A percentile compares a stretch with the other conserved stretches of the same genome.
These are phyloP conservation scores for Excoecaria cochinchinensis DNA, from an alignment of 345 rosid genomes.

Conservation along the genomic window DNA sequence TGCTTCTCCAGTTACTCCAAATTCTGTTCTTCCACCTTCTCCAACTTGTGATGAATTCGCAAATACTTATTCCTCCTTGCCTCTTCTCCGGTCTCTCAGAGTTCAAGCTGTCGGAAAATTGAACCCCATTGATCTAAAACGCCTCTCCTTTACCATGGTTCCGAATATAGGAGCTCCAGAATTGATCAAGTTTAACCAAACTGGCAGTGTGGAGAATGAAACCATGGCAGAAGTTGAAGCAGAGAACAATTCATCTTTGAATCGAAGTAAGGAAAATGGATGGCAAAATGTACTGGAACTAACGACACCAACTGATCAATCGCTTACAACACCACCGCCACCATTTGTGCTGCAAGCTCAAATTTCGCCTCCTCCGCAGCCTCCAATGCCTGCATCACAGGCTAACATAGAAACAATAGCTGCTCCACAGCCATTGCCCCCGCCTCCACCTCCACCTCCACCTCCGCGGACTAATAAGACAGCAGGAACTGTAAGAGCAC, in stretches of 20 bases:
- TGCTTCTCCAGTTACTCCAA: slow-evolving; percentile 51
- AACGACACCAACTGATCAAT: background rate
- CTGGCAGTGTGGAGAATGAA: slow-evolving; percentile 27
- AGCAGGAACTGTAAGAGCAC: slow-evolving; percentile 10
- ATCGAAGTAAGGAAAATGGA: background rate
- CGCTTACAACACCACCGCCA: slow-evolving; percentile 24
- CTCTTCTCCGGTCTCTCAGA: slow-evolving; percentile 45
- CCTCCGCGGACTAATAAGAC: slow-evolving; percentile 26
- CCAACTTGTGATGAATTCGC: slow-evolving; percentile 14
- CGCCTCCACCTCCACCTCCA: slow-evolving; percentile 29
- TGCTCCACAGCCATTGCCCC: slow-evolving; percentile 6
- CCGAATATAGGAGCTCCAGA: slow-evolving; percentile 37
- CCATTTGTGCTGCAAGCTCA: slow-evolving; percentile 2
- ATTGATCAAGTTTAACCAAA: slow-evolving; percentile 17
- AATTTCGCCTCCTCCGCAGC: slow-evolving; percentile 16
- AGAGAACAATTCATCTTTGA: slow-evolving; percentile 6
- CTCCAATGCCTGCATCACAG: slow-evolving; percentile 5
- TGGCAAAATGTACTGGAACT: background rate
- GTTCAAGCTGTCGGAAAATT: slow-evolving; percentile 70
- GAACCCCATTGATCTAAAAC: slow-evolving; percentile 65
- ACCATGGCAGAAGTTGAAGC: slow-evolving; percentile 18
- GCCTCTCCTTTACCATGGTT: slow-evolving; percentile 51
- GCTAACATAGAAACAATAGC: background rate
- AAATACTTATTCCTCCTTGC: slow-evolving; percentile 25
- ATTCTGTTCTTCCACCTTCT: slow-evolving; percentile 44